Evolutionary conservation across 495 filamentous ascomycete species (phyloP), one percentile per base, ranked within the genome.

Genomic region (Amniculicola lignicola): DNA sequence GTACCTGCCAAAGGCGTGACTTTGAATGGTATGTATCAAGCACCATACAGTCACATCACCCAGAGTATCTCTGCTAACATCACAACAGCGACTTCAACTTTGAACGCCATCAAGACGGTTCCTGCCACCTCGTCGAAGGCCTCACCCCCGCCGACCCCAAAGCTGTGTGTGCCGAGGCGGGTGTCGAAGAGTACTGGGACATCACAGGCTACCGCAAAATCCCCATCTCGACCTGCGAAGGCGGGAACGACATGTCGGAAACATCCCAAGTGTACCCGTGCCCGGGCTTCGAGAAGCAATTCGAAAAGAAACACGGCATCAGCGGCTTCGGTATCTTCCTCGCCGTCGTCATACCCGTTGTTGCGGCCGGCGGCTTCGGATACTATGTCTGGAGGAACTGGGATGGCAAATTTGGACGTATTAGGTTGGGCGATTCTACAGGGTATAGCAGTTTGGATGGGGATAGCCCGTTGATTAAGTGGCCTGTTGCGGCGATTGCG

Each of bases 201-300:
- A 82, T 85, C 14, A 94, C 88, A 14, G 90, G 89, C 46, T 96
- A 93, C 73, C 87, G 94, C n/a, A 83, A 87, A 50, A 86, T 97
- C 57, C 91, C 89, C 2, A 77, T 92, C 37, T 86, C 89, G 2
- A 97, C 89, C 4, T 99, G 94, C 66, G 25, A 78, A 35, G 87
- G 83, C 39, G 94, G 90, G 19, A 64, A 66, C 9, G 79, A 86
- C 54, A 71, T 88, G 27, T 91, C 96, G 63, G 82, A 82, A 63
- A 72, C 74, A 29, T 74, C 77, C 21, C 57, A 66, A 2, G 44
- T 73, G 14, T 67, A 77, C 23, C 75, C 88, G 6, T 99, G 93
- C 67, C 81, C 84, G 2, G 82, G 81, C 51, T 81, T 88, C 54
- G 84, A 95, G 66, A 74, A 88, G 10, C 84, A 95, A 53, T 96